phyloP scores from a whole-genome alignment of 2,329 filamentous ascomycete genomes.

The Pseudogymnoascus sp. region DNA sequence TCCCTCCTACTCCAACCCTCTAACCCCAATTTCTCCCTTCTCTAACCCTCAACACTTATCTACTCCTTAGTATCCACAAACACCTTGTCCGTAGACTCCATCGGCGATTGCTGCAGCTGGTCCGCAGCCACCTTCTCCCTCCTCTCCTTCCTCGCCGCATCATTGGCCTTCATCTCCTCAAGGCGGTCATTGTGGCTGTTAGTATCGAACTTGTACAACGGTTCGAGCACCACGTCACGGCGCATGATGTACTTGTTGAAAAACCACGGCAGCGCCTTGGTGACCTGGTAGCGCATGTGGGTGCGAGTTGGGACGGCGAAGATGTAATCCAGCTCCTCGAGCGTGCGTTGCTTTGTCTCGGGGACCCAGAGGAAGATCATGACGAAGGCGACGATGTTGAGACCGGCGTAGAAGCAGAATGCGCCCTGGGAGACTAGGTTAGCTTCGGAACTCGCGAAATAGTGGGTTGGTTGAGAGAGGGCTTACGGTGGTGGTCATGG shows the following conservation, averaged over 20 bases:
- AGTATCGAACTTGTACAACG: slow-evolving; percentile 42
- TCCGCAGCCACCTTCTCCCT: neutral
- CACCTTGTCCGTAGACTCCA: neutral
- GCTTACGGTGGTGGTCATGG: slow-evolving; percentile 15
- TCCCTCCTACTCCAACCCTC: neutral
- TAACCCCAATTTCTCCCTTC: neutral
- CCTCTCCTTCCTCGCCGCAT: neutral
- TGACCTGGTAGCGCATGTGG: slow-evolving; percentile 20
- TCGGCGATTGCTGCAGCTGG: neutral
- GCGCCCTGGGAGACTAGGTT: slow-evolving; percentile 29
- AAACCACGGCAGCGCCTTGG: slow-evolving; percentile 52
- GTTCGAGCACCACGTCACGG: slow-evolving; percentile 37
- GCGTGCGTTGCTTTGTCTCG: slow-evolving; percentile 42
- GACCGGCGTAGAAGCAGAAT: slow-evolving; percentile 43
- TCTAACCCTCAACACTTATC: neutral
- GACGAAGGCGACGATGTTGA: slow-evolving; percentile 43
- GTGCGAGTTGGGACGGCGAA: slow-evolving; percentile 29
- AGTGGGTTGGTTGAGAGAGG: neutral
- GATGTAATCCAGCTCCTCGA: slow-evolving; percentile 34
- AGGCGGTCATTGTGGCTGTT: neutral
- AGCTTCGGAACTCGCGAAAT: neutral
- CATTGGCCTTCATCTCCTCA: neutral
- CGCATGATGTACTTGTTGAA: slow-evolving; percentile 18
- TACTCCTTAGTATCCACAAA: neutral
- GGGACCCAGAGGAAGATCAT: slow-evolving; percentile 46